These are phyloP conservation scores for Aphanomyces euteiches DNA, from an alignment of 352 stramenopile species.

Conservation along the genomic window DNA sequence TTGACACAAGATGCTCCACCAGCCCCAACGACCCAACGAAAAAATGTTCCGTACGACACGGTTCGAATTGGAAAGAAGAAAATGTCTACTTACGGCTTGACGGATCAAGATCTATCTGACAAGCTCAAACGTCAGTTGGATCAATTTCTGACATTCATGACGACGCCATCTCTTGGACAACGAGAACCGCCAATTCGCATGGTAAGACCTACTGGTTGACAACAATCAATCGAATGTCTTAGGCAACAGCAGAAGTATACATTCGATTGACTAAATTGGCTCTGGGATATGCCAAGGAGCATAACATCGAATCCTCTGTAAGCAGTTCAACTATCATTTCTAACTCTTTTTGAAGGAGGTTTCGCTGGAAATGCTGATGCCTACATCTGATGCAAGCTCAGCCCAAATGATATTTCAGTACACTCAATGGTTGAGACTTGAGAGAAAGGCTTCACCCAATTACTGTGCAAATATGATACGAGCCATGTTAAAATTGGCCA, in stretches of 20 bases:
- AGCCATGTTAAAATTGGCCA: constrained; percentile 59
- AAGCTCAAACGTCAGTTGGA: constrained; percentile 19
- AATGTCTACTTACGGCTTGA: constrained; percentile 22
- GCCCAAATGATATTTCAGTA: constrained; percentile 50
- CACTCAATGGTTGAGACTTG: constrained; percentile 48
- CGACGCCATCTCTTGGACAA: constrained; percentile 23
- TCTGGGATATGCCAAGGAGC: constrained; percentile 43
- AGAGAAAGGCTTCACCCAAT: constrained; percentile 43
- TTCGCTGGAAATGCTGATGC: constrained; percentile 51
- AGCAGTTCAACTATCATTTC: not conserved
- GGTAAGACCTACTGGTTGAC: constrained; percentile 12
- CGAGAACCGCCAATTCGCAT: constrained; percentile 28
- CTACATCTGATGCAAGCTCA: constrained; percentile 46
- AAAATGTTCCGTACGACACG: constrained; percentile 7
- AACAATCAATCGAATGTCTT: constrained; percentile 25
- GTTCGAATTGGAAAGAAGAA: constrained; percentile 30
- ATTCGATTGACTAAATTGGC: constrained; percentile 52
- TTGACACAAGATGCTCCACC: too few relatives aligned
- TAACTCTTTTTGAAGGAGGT: constrained; percentile 21
- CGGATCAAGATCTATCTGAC: not conserved
- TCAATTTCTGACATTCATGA: constrained; percentile 23
- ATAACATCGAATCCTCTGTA: not conserved
- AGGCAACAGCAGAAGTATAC: constrained; percentile 54
- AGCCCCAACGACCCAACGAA: not conserved
- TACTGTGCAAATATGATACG: constrained; percentile 72